Evolutionary conservation across 805 yeast genomes (phyloP).

Genomic region (Wickerhamomyces canadensis): DNA sequence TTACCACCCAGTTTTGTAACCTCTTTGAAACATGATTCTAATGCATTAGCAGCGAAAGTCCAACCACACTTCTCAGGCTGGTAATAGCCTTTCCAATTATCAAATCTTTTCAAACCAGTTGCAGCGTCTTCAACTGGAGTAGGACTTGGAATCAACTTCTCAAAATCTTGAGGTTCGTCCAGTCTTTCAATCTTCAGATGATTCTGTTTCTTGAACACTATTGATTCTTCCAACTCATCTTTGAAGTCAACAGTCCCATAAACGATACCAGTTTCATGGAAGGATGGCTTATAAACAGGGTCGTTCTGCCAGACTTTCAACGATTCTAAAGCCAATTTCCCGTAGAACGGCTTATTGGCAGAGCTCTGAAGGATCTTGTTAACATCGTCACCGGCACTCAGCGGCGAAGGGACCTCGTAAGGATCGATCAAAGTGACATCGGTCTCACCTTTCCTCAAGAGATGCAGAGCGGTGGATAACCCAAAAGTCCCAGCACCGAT

Average conservation of each 20-base stretch:
- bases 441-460: constrained; percentile 28
- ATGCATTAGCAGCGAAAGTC: constrained; percentile 30
- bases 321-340: constrained; percentile 29
- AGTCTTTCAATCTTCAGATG: constrained; percentile 7
- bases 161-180: constrained; percentile 6
- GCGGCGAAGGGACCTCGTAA: constrained; percentile 30
- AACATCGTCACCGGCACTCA: constrained; percentile 36
- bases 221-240: constrained; percentile 11
- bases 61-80: constrained; percentile 32
- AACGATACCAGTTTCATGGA: constrained; percentile 30
- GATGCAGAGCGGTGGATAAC: constrained; percentile 34
- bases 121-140: background rate
- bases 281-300: constrained; percentile 25
- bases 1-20: constrained; percentile 29
- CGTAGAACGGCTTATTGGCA: constrained; percentile 18
- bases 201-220: constrained; percentile 7
- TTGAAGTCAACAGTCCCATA: constrained; percentile 17
- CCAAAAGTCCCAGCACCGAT: constrained; percentile 44
- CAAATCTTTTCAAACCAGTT: constrained; percentile 9
- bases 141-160: constrained; percentile 3
- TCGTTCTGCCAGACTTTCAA: constrained; percentile 28
- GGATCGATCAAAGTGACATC: constrained; percentile 29
- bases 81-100: constrained; percentile 29
- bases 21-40: constrained; percentile 25
- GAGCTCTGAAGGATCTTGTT: constrained; percentile 33